A percentile compares a stretch with the other conserved stretches of the same genome.
These are phyloP conservation scores for Orobanche coerulescens DNA, from an alignment of 257 asterid species.

Conservation along the genomic window DNA sequence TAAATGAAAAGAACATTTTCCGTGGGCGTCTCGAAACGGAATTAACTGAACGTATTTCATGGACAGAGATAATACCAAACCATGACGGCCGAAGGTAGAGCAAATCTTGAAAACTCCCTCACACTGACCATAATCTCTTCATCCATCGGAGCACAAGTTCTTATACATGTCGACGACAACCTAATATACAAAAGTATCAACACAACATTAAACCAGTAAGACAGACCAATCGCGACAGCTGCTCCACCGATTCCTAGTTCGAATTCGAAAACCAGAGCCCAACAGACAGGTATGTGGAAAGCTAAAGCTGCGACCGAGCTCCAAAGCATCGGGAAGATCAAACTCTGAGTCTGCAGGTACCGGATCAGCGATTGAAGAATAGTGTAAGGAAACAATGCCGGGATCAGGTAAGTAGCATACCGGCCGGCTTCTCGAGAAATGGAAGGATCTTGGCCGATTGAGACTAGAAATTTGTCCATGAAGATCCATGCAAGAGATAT, in stretches of 20 bases:
- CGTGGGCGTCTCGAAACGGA: no score
- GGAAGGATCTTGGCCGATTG: slow-evolving; percentile 38
- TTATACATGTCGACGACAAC: slow-evolving; percentile 33
- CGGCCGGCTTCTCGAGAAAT: slow-evolving; percentile 42
- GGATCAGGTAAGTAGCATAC: slow-evolving; percentile 32
- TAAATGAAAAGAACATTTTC: no score
- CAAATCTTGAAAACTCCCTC: slow-evolving; percentile 31
- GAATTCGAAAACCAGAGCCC: slow-evolving; percentile 34
- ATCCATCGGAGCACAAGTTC: slow-evolving; percentile 21
- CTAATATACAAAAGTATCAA: slow-evolving; percentile 26
- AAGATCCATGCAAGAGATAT: slow-evolving; percentile 33
- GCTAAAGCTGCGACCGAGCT: slow-evolving; percentile 33
- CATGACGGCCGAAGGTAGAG: slow-evolving; percentile 42
- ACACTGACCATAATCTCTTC: slow-evolving; percentile 21
- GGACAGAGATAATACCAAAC: no score
- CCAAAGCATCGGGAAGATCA: slow-evolving; percentile 37
- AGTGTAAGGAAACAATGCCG: slow-evolving; percentile 38
- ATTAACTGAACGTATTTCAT: no score
- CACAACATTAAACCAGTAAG: slow-evolving; percentile 39
- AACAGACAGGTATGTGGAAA: slow-evolving; percentile 42
- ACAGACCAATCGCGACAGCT: slow-evolving; percentile 36
- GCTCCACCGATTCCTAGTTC: slow-evolving; percentile 35
- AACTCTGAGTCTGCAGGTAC: slow-evolving; percentile 43
- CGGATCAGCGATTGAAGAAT: slow-evolving; percentile 38
- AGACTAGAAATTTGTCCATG: slow-evolving; percentile 29